Evolutionary conservation across 768 basidiomycete genomes (phyloP).

Genomic region (Suillus lakei): DNA sequence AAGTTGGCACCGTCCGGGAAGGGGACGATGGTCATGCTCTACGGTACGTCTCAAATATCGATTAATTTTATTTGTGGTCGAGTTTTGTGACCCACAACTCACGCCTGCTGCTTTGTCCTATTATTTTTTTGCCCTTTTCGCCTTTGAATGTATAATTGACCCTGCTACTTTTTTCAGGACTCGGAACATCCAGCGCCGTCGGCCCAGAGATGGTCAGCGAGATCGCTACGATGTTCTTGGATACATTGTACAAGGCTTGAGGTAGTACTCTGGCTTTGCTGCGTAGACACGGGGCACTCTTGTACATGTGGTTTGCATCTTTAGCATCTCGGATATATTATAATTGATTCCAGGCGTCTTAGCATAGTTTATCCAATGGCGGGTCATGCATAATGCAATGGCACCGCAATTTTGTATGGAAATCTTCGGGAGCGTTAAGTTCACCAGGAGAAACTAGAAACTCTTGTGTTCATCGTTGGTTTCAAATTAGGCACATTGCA

Average conservation of each 20-base stretch:
- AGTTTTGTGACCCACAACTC: background rate
- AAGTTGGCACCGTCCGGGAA: conserved; percentile 64
- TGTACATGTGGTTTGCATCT: conserved; percentile 1
- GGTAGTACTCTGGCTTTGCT: background rate
- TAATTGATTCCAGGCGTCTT: background rate
- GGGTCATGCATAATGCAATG: background rate
- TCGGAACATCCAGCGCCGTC: conserved; percentile 81
- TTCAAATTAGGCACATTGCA: background rate
- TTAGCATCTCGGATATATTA: background rate
- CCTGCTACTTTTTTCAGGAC: conserved; percentile 47
- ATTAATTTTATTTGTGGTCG: conserved; percentile 11
- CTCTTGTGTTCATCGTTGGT: background rate
- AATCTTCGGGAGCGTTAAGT: background rate
- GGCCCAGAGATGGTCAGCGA: conserved; percentile 82
- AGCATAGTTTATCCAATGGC: background rate
- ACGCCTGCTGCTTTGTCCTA: background rate
- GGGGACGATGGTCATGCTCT: conserved; percentile 90
- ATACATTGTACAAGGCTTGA: conserved; percentile 81
- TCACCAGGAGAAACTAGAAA: background rate
- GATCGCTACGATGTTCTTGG: conserved; percentile 80
- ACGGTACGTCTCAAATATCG: conserved; percentile 57
- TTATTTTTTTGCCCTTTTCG: background rate
- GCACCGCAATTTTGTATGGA: background rate
- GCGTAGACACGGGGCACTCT: background rate
- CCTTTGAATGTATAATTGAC: background rate